Evolutionary conservation across 1,284 basidiomycete genomes (phyloP), one percentile per base, ranked within the genome.

Genomic region (Anthracocystis panici-leucophaei): DNA sequence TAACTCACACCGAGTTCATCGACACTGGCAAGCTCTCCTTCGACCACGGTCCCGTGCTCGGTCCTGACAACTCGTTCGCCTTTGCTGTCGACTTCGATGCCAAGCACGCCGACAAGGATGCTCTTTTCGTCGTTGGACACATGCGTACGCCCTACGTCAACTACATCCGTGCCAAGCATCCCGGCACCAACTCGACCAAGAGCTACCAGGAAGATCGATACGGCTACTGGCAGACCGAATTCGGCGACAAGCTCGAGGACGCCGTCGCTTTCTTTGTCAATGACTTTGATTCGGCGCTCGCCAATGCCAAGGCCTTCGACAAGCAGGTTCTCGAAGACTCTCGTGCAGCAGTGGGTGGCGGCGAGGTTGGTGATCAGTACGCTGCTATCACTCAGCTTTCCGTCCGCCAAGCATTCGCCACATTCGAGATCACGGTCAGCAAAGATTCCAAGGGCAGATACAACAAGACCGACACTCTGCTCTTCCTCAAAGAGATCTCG

Each of bases 211-310:
- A 83, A 58, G 77, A 81, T 49, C 76, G 80, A 4, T 83, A 80
- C 62, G 83, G 80, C 12, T 82, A 82, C 66, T 84, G 83, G 83
- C 66, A 74, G 62, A 65, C 77, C 57, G 54, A 77, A 35, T 84
- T 78, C 45, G 58, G 62, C 29, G 65, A 77, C 54, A 69, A 59
- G 52, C 63, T 82, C 25, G 88, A 89, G 23, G 83, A 81, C 41
- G 81, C 78, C 4, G 82, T 86, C 25, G 68, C 75, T 7, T 84
- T 86, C 65, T 81, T 83, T 9, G 85, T 91, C 20, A 89, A 90
- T 66, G 90, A 90, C 3, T 92, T 91, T 82, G 91, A 91, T 77
- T 88, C 91, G 69, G 89, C 89, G 86, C 87, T 53, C 86, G 86
- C 18, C 83, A 65, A 78, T 55, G 77, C 89, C 29, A 86, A 88